phyloP scores from a whole-genome alignment of 1,284 basidiomycete genomes.

The Kalmanozyma brasiliensis region DNA sequence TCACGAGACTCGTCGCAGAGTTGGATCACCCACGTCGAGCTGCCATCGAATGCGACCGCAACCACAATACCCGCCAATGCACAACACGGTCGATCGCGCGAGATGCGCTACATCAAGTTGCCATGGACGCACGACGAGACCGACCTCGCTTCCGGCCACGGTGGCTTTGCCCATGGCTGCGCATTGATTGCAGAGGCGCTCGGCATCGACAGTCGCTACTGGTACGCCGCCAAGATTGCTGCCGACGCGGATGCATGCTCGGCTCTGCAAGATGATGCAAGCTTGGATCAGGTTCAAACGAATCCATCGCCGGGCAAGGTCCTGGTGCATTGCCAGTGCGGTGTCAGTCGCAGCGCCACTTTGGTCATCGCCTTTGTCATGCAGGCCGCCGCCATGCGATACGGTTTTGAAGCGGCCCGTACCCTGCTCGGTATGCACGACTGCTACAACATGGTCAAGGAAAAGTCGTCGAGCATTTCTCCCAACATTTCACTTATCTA shows the following conservation, averaged over 20 bases:
- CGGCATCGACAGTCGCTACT: constrained; percentile 75
- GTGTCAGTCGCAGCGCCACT: constrained; percentile 92
- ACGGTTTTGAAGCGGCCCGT: constrained; percentile 60
- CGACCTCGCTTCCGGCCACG: constrained; percentile 48
- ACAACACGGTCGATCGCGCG: constrained; percentile 12
- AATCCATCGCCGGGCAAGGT: constrained; percentile 33
- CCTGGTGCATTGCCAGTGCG: constrained; percentile 77
- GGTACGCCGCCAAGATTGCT: constrained; percentile 65
- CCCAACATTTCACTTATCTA: constrained; percentile 96
- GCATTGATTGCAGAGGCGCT: constrained; percentile 60
- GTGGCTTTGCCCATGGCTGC: constrained; percentile 58
- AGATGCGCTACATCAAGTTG: constrained; percentile 81
- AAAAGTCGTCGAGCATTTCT: constrained; percentile 49
- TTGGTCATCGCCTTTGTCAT: constrained; percentile 93
- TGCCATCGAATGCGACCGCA: constrained; percentile 50
- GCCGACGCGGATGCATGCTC: constrained; percentile 71
- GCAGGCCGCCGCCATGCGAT: constrained; percentile 83
- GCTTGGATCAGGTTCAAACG: constrained; percentile 32
- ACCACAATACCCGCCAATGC: constrained; percentile 38
- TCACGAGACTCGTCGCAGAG: constrained; percentile 15
- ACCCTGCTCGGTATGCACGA: constrained; percentile 80
- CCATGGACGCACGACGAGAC: constrained; percentile 82
- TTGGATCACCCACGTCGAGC: constrained; percentile 47
- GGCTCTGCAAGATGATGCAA: constrained; percentile 68
- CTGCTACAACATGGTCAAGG: constrained; percentile 82